Conservation (phyloP, 192 early-diverging fungal genomes). For the Rhizophlyctis rosea region DNA sequence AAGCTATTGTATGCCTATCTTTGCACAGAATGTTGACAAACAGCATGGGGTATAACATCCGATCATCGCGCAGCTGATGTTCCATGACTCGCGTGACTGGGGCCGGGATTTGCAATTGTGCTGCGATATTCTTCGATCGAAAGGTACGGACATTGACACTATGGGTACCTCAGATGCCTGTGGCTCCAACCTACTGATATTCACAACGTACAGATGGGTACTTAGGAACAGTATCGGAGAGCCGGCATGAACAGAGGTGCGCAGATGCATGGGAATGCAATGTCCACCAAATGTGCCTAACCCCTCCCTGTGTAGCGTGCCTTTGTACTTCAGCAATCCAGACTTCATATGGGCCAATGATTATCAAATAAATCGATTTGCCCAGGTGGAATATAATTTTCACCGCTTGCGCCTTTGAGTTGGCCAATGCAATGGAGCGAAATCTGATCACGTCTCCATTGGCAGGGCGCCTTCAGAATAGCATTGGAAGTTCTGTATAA, state of each 20-base stretch:
- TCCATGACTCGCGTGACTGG: conserved; percentile 87
- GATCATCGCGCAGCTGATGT: conserved; percentile 70
- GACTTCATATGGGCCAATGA: conserved; percentile 83
- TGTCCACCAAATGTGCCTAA: conserved; percentile 3
- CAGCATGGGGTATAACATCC: background rate
- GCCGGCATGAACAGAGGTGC: conserved; percentile 5
- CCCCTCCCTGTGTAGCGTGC: conserved; percentile 45
- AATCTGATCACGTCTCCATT: background rate
- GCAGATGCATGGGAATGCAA: conserved; percentile 16
- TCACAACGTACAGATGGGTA: conserved; percentile 30
- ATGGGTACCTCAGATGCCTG: background rate
- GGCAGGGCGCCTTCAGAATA: conserved; percentile 75
- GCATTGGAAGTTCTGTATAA: conserved; percentile 69
- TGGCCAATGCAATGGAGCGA: background rate
- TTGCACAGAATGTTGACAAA: background rate
- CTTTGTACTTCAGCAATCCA: conserved; percentile 60
- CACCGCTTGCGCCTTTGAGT: background rate
- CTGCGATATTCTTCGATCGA: conserved; percentile 65
- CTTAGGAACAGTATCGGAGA: conserved; percentile 49
- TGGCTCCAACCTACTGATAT: background rate
- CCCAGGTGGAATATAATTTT: conserved; percentile 63
- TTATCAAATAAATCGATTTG: conserved; percentile 71
- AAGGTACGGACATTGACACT: conserved; percentile 25
- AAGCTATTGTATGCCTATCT: background rate
- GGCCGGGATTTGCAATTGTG: conserved; percentile 82